Base-by-base conservation (phyloP, 2,329 filamentous ascomycete species). In the Leptographium lundbergii region DNA sequence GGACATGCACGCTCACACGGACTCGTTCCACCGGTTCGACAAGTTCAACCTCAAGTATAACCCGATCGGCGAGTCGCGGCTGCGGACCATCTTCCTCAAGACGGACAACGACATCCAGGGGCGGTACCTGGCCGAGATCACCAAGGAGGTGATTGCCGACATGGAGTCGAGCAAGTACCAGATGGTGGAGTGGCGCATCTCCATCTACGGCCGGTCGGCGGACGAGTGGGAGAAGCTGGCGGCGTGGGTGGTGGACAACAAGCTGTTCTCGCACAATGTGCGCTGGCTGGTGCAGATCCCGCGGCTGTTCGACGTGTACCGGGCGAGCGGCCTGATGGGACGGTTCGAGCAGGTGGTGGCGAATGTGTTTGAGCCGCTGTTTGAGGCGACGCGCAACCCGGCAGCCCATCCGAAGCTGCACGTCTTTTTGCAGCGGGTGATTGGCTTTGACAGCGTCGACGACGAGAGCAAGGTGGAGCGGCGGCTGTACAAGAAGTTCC, bases 21-120 rank as follows among this genome's bases (percentile, higher is more conserved):
- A 99, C 72, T 95, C 90, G 0, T 99, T 99, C 75, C 94, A 99
- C 73, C 89, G 94, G 4, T 99, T 99, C 70, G 94, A 99, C 77
- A 99, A 99, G 72, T 99, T 99, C 80, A 99, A 99, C 70, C 77
- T 99, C 59, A 99, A 99, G 71, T 99, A 99, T 70, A 99, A 99
- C 66, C 94, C 94, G 0, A 86, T 99, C 62, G 94, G 94, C 56
- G 94, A 99, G 73, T 97, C 94, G 51, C 86, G 94, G 59, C 76
- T 99, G 59, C 85, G 94, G 67, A 96, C 94, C n/a, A 99, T 99
- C 66, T 99, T 99, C 71, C 77, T 99, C 58, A 99, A 99, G 76
- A 99, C 94, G 11, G 94, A 99, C 73, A 99, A 99, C 70, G 92
- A 91, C 71, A 96, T 99, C 69, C 85, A 96, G 65, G 94, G 94